Evolutionary conservation across 192 early-diverging fungal species (phyloP), one percentile per base, ranked within the genome.

Genomic region (Irineochytrium annulatum): DNA sequence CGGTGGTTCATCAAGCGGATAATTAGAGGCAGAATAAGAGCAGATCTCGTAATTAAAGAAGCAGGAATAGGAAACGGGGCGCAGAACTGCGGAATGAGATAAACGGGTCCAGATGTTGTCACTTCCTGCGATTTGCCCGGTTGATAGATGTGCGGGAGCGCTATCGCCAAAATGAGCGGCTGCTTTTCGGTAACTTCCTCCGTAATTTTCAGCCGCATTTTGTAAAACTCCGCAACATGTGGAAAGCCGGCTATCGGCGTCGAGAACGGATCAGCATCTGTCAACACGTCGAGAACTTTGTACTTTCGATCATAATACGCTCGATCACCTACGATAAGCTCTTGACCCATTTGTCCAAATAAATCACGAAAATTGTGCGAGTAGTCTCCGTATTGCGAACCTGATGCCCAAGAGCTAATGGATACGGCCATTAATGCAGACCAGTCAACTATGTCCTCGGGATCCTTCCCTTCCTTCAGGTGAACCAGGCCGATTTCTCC

Each of bases 71-170:
- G 74, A 39, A 56, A 70, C 4, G 69, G 48, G 1, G 46, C 43
- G 60, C 70, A 72, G 48, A 69, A 72, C 37, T 77, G 72, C 22
- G 77, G 77, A 32, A 75, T 66, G 16, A 70, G 35, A 22, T 64
- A 53, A 20, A 63, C 62, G 26, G 29, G 5, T 16, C 2, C 39
- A 43, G 52, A n/a, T 27, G 20, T 24, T 13, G 43, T 49, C 2
- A 51, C 35, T 28, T 14, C 32, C 28, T 65, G 19, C n/a, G 43
- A 51, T 19, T 32, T n/a, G 6, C 46, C 57, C 26, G 13, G 37
- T 46, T 73, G 75, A 4, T 66, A 45, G 34, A 74, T 67, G 32
- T 56, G 59, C 3, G 77, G 68, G 11, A 79, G 17, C 1, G 34
- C n/a, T 13, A 27, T n/a, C 2, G 74, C 77, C n/a, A 39, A 3